Evolutionary conservation across 1,139 yeast species (phyloP), one percentile per base, ranked within the genome.

Genomic region (Lodderomyces jiufengensis): DNA sequence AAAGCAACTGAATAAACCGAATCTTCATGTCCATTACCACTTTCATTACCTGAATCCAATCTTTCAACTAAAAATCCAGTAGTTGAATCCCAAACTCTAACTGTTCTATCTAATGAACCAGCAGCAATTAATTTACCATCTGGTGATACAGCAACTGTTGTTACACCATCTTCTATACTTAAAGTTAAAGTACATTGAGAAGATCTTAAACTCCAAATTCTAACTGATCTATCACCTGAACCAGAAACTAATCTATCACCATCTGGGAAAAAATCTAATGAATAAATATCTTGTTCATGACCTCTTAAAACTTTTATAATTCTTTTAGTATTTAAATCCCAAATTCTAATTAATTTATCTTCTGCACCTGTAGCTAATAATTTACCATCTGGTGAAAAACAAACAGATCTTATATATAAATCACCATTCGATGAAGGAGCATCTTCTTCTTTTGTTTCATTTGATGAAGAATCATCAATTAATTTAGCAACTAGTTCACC

Each of bases 331-430:
- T 84, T 76, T 58, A 92, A 78, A 60, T 92, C 97, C 98, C 98
- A 92, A 55, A 92, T 90, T 61, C 98, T 78, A 52, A 92, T 92
- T 56, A 87, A 80, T 63, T 87, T 88, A 65, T 92, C 98, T 66
- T 92, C 98, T 29, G 97, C 97, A 55, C 98, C 98, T 12, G 97
- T 92, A 24, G 97, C 97, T 54, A 92, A 75, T 52, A 78, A 84
- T 62, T 87, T 86, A 38, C 97, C 97, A 64, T 90, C 97, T 31
- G 97, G 97, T 2, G 95, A 85, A 66, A 92, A 90, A 59, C 97
- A 90, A 36, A 92, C 97, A 1, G 95, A 85, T 55, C 97, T 79
- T 51, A 90, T 88, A 65, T 92, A 92, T 54, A 92, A 71, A 60
- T 92, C 97, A 31, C 95, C 80, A 44, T 74, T 71, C 39, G 75